A percentile compares a stretch with the other conserved stretches of the same genome.
Evolutionary conservation across 148 eudicot genomes (phyloP).

Genomic region (Fallopia convolvulus): DNA sequence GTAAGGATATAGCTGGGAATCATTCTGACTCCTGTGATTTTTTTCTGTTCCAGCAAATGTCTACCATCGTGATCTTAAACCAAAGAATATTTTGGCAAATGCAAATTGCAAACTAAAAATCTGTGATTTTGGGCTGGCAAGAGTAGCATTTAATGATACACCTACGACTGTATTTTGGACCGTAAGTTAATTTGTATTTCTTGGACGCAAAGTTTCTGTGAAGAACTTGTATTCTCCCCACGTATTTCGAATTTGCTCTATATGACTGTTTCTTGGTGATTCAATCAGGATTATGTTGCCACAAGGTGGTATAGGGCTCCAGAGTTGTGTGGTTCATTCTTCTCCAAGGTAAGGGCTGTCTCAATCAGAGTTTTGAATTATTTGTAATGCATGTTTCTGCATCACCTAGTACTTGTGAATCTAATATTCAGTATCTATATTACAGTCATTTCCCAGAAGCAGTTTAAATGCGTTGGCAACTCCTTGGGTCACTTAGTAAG

Average conservation of each 20-base stretch:
- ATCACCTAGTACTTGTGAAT: neutral
- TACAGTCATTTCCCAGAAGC: neutral
- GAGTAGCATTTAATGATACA: constrained; percentile 84
- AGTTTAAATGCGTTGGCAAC: neutral
- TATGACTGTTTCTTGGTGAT: neutral
- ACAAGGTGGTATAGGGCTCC: constrained; percentile 98
- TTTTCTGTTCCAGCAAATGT: constrained; percentile 70
- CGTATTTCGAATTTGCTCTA: neutral
- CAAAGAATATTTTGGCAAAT: constrained; percentile 88
- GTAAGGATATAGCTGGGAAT: neutral
- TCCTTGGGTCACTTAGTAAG: constrained; percentile 5
- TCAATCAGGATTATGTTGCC: constrained; percentile 81
- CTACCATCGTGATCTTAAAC: constrained; percentile 91
- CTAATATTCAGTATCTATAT: neutral
- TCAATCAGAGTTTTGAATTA: neutral
- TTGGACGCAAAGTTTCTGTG: neutral
- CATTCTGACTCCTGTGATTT: constrained; percentile 8
- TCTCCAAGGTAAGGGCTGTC: constrained; percentile 33
- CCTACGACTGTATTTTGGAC: constrained; percentile 83
- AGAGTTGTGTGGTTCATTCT: constrained; percentile 90
- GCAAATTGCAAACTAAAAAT: constrained; percentile 92
- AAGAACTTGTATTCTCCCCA: neutral
- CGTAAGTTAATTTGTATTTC: constrained; percentile 30
- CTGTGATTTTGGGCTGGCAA: constrained; percentile 89
- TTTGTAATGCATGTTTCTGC: neutral